Percentiles rank a stretch among this genome's conserved stretches.
phyloP scores from a whole-genome alignment of 176 grass and related monocot genomes.

The Carex scoparia region DNA sequence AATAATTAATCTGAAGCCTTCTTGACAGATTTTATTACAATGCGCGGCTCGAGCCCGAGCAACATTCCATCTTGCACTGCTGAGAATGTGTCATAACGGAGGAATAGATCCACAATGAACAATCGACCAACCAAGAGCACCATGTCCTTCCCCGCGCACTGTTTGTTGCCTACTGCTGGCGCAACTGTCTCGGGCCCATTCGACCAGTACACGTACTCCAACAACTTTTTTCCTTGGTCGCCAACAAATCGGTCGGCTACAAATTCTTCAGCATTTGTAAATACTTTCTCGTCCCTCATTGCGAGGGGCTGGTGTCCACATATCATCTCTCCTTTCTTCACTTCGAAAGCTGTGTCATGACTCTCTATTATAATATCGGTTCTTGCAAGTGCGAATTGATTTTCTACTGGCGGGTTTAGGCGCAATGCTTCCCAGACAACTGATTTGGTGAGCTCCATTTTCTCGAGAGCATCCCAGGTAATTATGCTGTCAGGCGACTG shows the following conservation, averaged over 20 bases:
- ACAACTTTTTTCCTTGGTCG: slow-evolving; percentile 16
- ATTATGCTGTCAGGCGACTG: background rate
- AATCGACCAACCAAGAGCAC: slow-evolving; percentile 19
- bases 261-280: slow-evolving; percentile 16
- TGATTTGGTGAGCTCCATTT: slow-evolving; percentile 34
- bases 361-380: slow-evolving; percentile 30
- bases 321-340: slow-evolving; percentile 37
- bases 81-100: slow-evolving; percentile 30
- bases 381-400: slow-evolving; percentile 34
- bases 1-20: background rate
- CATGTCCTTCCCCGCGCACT: slow-evolving; percentile 32
- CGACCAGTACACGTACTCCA: slow-evolving; percentile 36
- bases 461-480: slow-evolving; percentile 20
- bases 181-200: slow-evolving; percentile 27
- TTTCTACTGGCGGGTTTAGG: slow-evolving; percentile 32
- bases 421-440: slow-evolving; percentile 38
- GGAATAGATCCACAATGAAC: slow-evolving; percentile 27
- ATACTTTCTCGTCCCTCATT: slow-evolving; percentile 28
- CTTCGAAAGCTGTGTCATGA: slow-evolving; percentile 22
- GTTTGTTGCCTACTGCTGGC: slow-evolving; percentile 12
- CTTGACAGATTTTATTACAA: background rate
- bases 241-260: slow-evolving; percentile 34
- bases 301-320: slow-evolving; percentile 33
- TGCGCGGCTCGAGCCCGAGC: background rate
- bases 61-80: background rate